phyloP scores from a whole-genome alignment of 2,329 filamentous ascomycete genomes.

The Colletotrichum echinochloae region DNA sequence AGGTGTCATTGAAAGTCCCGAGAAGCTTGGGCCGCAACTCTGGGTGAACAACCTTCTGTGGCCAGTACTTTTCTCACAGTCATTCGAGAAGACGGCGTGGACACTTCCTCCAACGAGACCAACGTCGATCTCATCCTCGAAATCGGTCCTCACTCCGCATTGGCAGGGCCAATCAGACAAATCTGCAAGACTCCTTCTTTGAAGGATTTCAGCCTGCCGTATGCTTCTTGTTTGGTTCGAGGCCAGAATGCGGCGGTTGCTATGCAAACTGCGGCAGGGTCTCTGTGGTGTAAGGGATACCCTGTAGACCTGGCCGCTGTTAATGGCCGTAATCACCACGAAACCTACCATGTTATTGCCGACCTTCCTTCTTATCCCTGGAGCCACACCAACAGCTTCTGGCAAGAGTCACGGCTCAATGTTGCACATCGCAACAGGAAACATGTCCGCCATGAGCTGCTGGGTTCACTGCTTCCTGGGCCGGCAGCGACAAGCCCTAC shows the following conservation, averaged over 20 bases:
- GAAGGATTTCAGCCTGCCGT: constrained; percentile 6
- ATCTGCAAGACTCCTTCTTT: constrained; percentile 52
- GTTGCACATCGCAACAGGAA: constrained; percentile 30
- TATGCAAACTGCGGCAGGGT: constrained; percentile 18
- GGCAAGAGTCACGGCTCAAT: constrained; percentile 31
- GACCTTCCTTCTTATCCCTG: constrained; percentile 42
- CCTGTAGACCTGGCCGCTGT: constrained; percentile 10
- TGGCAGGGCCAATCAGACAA: constrained; percentile 63
- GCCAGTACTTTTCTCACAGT: constrained; percentile 22
- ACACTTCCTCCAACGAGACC: no score
- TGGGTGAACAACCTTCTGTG: constrained; percentile 29
- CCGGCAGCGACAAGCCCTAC: constrained; percentile 42
- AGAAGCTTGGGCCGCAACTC: constrained; percentile 14
- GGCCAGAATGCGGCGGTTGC: constrained; percentile 13
- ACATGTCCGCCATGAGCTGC: constrained; percentile 29
- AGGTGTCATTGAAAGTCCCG: constrained; percentile 43
- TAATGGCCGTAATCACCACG: constrained; percentile 37
- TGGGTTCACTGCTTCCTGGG: constrained; percentile 5
- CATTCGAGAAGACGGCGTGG: not conserved
- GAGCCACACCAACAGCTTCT: constrained; percentile 38
- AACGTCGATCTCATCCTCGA: constrained; percentile 59
- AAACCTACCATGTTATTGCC: not conserved
- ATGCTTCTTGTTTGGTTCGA: constrained; percentile 3
- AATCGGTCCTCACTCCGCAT: constrained; percentile 61
- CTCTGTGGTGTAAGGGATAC: constrained; percentile 15